Evolutionary conservation across 108 stramenopile species (phyloP).

Genomic region (Conticribra guillardii): DNA sequence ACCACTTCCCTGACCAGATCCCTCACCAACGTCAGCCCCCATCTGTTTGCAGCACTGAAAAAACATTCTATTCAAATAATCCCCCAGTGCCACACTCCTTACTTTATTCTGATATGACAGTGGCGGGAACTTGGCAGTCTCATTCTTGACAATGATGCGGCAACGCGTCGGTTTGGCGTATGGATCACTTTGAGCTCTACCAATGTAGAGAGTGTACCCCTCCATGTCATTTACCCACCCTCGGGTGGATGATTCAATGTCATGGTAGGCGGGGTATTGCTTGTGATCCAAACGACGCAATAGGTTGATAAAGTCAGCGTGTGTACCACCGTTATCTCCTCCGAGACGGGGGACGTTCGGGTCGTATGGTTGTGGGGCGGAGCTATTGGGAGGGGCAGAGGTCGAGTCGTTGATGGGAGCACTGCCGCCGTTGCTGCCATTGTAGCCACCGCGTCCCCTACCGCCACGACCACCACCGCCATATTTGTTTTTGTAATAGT

Average conservation of each 20-base stretch:
- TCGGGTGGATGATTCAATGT: constrained; percentile 73
- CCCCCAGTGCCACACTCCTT: constrained; percentile 75
- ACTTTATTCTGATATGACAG: constrained; percentile 69
- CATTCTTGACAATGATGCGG: constrained; percentile 68
- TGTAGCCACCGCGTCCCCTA: constrained; percentile 48
- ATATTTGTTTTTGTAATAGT: constrained; percentile 75
- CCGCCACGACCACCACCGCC: constrained; percentile 69
- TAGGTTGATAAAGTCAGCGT: constrained; percentile 61
- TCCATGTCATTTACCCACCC: constrained; percentile 60
- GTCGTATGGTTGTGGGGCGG: constrained; percentile 22
- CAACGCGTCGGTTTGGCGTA: constrained; percentile 93
- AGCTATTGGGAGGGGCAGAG: constrained; percentile 4
- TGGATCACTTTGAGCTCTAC: constrained; percentile 91
- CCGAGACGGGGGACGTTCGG: constrained; percentile 20
- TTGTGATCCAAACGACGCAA: constrained; percentile 81
- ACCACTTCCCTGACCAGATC: constrained; percentile 49
- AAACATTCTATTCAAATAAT: constrained; percentile 83
- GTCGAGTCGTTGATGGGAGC: neutral
- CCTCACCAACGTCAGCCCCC: constrained; percentile 79
- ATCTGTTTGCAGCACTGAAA: constrained; percentile 56
- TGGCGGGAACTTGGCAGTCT: constrained; percentile 77
- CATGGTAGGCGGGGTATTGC: constrained; percentile 90
- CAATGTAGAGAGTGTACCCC: constrained; percentile 76
- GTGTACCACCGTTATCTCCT: constrained; percentile 60
- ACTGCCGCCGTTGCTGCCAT: constrained; percentile 10